These are phyloP conservation scores for Trichoderma asperelloides DNA, from an alignment of 495 filamentous ascomycete genomes.

Conservation along the genomic window DNA sequence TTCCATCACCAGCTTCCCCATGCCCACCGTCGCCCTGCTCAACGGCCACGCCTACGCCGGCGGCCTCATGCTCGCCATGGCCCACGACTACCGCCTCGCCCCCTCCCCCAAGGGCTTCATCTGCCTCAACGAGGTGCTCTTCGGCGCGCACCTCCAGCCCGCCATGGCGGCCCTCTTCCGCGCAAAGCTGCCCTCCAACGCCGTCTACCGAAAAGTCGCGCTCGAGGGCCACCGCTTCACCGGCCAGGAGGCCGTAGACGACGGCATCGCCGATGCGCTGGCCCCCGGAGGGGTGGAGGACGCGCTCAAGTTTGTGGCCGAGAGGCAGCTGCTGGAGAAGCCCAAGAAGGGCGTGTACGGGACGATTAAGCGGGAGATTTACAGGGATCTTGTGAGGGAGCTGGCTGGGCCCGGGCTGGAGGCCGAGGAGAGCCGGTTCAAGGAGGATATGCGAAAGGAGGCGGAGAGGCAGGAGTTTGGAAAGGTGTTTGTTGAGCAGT, in stretches of 20 bases:
- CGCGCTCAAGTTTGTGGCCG: constrained; percentile 43
- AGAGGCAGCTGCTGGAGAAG: constrained; percentile 49
- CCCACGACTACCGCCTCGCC: constrained; percentile 74
- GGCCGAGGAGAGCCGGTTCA: constrained; percentile 35
- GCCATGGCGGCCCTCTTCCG: constrained; percentile 69
- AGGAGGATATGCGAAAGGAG: constrained; percentile 26
- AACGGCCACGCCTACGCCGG: constrained; percentile 80
- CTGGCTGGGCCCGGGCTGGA: constrained; percentile 35
- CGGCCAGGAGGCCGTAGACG: constrained; percentile 48
- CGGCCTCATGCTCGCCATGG: constrained; percentile 73
- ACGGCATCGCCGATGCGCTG: constrained; percentile 58
- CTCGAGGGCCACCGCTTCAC: constrained; percentile 60
- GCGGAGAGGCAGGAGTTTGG: constrained; percentile 21
- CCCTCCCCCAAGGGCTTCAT: constrained; percentile 58
- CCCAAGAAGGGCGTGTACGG: constrained; percentile 55
- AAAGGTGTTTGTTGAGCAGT: constrained; percentile 25
- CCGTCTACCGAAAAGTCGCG: constrained; percentile 52
- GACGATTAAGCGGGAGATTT: constrained; percentile 64
- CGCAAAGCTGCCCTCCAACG: constrained; percentile 46
- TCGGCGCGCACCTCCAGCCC: constrained; percentile 60
- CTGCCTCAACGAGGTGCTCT: constrained; percentile 72
- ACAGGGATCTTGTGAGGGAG: constrained; percentile 47
- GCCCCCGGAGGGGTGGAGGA: constrained; percentile 50
- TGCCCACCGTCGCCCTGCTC: constrained; percentile 70
- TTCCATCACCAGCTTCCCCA: constrained; percentile 52